Base-by-base conservation (phyloP, 2,329 filamentous ascomycete species). In the Ophiocordyceps camponoti-leonardi region DNA sequence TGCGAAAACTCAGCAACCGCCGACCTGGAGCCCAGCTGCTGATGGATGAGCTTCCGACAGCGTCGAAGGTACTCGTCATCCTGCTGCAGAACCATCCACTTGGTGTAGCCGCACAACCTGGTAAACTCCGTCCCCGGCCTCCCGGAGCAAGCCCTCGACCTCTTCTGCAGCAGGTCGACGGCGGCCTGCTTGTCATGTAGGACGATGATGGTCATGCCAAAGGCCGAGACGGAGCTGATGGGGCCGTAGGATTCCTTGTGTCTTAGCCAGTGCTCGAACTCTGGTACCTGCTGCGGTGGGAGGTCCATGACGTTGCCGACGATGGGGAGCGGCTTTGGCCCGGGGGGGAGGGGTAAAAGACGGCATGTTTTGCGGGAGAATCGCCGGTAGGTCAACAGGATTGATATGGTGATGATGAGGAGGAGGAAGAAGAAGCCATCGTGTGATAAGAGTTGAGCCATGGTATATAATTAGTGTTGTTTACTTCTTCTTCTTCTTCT, bases 171-270 rank as follows among this genome's bases (percentile, higher is more conserved):
- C 0, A 70, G 49, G n/a, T 68, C 61, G 4, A 56, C 49, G 0
- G 63, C 64, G 0, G 63, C 47, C 1, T 56, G 48, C 3, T 50
- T 43, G 37, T 64, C 63, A 46, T 67, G 64, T 8, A 70, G 49
- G 16, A 71, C 54, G 11, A 70, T 50, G 5, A 68, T 54, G 0
- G 64, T 65, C 41, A 63, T 57, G 0, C 67, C 66, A 23, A 67
- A 48, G 1, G 64, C 56, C 0, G 57, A 65, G n/a, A 67, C 45
- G 10, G 62, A 58, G 39, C 56, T 57, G 1, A 58, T 51, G 1
- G 58, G 69, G 80, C 85, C 63, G 23, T 48, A 51, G 0, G 40
- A 4, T 1, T 45, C 44, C 26, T 50, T 49, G 31, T 46, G 40
- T 26, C 40, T 37, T 1, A 50, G 41, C 50, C 50, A 51, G 28